Evolutionary conservation across 106 monocot species (phyloP).

Genomic region (Vanilla planifolia): DNA sequence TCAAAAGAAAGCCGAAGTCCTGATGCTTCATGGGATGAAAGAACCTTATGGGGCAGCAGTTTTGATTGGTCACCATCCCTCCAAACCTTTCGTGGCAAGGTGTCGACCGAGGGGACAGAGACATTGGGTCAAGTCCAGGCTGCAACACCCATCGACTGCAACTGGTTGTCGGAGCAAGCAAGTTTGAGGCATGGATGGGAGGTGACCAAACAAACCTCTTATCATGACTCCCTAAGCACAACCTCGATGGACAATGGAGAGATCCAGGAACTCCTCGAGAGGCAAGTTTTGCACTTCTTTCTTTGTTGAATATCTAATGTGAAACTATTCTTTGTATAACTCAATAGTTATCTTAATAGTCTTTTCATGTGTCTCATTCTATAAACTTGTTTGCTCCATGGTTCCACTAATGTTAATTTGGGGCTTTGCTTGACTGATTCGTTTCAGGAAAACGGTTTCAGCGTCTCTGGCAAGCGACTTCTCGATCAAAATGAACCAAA

Average conservation of each 20-base stretch:
- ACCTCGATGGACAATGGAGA: constrained; percentile 37
- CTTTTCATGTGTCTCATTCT: too few relatives aligned
- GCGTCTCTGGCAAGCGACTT: constrained; percentile 53
- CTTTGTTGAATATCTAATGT: too few relatives aligned
- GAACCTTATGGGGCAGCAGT: not conserved
- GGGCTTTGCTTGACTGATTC: not conserved
- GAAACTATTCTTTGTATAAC: too few relatives aligned
- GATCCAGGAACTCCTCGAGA: constrained; percentile 40
- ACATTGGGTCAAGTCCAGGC: not conserved
- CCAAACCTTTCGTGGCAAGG: constrained; percentile 17
- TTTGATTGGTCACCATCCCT: constrained; percentile 11
- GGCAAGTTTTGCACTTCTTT: constrained; percentile 14
- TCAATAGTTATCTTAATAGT: too few relatives aligned
- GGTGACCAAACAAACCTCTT: not conserved
- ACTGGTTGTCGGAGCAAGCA: constrained; percentile 21
- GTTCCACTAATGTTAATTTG: too few relatives aligned
- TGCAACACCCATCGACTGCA: not conserved
- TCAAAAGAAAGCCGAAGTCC: constrained; percentile 24
- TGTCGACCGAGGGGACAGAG: constrained; percentile 20
- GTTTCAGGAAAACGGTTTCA: constrained; percentile 51
- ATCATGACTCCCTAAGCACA: constrained; percentile 3
- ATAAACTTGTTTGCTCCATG: too few relatives aligned
- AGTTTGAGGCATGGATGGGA: constrained; percentile 21
- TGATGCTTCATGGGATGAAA: constrained; percentile 31
- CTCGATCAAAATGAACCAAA: constrained; percentile 39